These are phyloP conservation scores for Fusarium fujikuroi DNA, from an alignment of 2,329 filamentous ascomycete genomes.

Conservation along the genomic window DNA sequence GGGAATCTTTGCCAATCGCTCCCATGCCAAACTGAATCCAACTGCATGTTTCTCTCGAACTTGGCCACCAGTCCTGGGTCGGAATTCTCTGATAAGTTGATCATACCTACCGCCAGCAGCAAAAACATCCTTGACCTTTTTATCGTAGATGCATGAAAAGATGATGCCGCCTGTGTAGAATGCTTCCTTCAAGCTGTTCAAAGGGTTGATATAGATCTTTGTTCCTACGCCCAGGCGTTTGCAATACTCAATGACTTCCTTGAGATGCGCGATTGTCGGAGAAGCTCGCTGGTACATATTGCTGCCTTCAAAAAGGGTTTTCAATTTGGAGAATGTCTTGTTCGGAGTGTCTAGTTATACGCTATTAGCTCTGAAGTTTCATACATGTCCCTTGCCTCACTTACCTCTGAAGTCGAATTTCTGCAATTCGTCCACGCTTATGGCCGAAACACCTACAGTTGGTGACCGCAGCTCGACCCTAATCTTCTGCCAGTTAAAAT, in stretches of 20 bases:
- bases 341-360: conserved; percentile 61
- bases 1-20: conserved; percentile 76
- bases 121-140: conserved; percentile 84
- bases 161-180: conserved; percentile 89
- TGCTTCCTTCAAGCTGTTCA: conserved; percentile 89
- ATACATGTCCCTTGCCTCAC: conserved; percentile 23
- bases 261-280: conserved; percentile 81
- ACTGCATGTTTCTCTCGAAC: conserved; percentile 81
- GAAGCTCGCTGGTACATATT: conserved; percentile 80
- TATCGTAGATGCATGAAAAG: conserved; percentile 91
- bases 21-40: conserved; percentile 91
- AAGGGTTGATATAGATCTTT: conserved; percentile 84
- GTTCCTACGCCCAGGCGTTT: conserved; percentile 78
- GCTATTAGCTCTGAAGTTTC: conserved; percentile 29
- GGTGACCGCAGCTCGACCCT: conserved; percentile 84
- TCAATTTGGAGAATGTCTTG: conserved; percentile 68
- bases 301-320: conserved; percentile 69
- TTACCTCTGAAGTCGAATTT: conserved; percentile 89
- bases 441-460: conserved; percentile 83
- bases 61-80: conserved; percentile 72
- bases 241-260: conserved; percentile 79
- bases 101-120: conserved; percentile 96
- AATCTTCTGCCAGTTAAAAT: conserved; percentile 85
- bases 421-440: conserved; percentile 88
- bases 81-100: conserved; percentile 84